Conservation (phyloP, 1,139 yeast species). For the Pichia kudriavzevii region DNA sequence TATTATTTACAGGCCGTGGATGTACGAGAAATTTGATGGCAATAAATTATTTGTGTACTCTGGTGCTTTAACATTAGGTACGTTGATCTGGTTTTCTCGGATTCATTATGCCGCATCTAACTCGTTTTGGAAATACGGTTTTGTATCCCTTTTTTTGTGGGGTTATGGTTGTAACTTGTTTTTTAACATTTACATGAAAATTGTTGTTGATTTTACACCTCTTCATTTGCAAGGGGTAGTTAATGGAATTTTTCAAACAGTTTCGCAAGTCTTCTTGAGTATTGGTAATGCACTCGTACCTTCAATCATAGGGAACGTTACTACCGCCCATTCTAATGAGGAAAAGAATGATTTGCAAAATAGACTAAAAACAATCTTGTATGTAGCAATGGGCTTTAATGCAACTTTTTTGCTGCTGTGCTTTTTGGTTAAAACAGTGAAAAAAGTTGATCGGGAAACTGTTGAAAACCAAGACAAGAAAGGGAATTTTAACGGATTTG, state of each 20-base stretch:
- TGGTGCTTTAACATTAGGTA: slow-evolving; percentile 13
- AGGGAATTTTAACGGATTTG: too few relatives aligned
- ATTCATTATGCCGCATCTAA: slow-evolving; percentile 14
- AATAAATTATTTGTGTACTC: slow-evolving; percentile 19
- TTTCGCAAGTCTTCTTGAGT: slow-evolving; percentile 26
- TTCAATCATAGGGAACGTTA: slow-evolving; percentile 21
- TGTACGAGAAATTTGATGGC: slow-evolving; percentile 16
- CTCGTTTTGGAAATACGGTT: slow-evolving; percentile 27
- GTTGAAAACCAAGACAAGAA: too few relatives aligned
- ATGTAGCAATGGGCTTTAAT: slow-evolving; percentile 10
- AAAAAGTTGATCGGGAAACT: too few relatives aligned
- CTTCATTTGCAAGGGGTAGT: slow-evolving; percentile 29
- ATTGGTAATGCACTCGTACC: slow-evolving; percentile 25
- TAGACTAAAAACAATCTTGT: slow-evolving; percentile 9
- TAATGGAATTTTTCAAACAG: slow-evolving; percentile 27
- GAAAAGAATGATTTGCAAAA: slow-evolving; percentile 4
- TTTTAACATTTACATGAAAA: slow-evolving; percentile 18
- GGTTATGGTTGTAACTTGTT: slow-evolving; percentile 18
- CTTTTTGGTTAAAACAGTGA: too few relatives aligned
- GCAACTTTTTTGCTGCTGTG: too few relatives aligned
- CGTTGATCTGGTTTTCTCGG: slow-evolving; percentile 24
- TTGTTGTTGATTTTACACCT: slow-evolving; percentile 28
- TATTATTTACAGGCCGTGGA: slow-evolving; percentile 8
- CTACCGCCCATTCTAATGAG: slow-evolving; percentile 9
- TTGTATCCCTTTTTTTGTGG: slow-evolving; percentile 19